Evolutionary conservation across 257 asterid species (phyloP).

Genomic region (Ehretia macrophylla): DNA sequence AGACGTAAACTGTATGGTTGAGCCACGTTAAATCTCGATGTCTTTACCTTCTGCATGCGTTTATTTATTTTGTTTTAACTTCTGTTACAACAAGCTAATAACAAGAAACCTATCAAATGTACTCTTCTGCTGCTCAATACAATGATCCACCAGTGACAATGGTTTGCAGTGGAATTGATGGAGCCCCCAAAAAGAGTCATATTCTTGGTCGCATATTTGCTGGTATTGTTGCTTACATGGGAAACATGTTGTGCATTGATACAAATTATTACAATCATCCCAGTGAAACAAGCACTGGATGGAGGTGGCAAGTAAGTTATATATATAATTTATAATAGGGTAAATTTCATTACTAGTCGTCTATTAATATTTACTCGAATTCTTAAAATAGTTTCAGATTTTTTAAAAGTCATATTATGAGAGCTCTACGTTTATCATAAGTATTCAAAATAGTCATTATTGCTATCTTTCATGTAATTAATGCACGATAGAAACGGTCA

Average conservation of each 20-base stretch:
- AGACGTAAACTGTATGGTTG: no score
- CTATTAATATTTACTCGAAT: not conserved
- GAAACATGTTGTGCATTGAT: slow-evolving; percentile 27
- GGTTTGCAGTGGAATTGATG: slow-evolving; percentile 54
- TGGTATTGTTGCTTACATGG: slow-evolving; percentile 36
- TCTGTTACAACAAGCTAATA: no score
- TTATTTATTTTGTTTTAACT: no score
- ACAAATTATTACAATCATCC: slow-evolving; percentile 7
- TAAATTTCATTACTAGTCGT: no score
- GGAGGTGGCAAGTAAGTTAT: slow-evolving; percentile 67
- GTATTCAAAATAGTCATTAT: not conserved
- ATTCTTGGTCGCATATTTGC: slow-evolving; percentile 41
- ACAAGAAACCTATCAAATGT: no score
- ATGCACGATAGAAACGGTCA: no score
- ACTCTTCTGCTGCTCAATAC: slow-evolving; percentile 51
- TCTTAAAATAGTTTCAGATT: no score
- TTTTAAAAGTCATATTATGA: no score
- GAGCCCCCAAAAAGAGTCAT: slow-evolving; percentile 29
- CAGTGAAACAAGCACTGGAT: slow-evolving; percentile 37
- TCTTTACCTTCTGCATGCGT: no score
- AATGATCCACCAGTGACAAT: slow-evolving; percentile 42
- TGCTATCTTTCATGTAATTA: no score
- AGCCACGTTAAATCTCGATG: no score
- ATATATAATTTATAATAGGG: no score
- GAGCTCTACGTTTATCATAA: not conserved